Conservation (phyloP, 2,329 filamentous ascomycete species). For the Colletotrichum lindemuthianum region DNA sequence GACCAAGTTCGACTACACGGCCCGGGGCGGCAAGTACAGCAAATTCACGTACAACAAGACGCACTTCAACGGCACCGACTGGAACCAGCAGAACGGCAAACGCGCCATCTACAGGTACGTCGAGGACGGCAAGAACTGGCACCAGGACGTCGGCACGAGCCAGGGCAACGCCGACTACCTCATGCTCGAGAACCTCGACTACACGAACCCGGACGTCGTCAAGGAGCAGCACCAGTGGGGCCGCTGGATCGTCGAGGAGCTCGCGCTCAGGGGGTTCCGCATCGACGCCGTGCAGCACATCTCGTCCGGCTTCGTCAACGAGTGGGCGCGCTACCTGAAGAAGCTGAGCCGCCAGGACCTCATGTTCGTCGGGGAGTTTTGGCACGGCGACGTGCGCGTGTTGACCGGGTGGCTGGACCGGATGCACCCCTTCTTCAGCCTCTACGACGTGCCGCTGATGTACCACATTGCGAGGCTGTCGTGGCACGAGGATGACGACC, state of each 20-base stretch:
- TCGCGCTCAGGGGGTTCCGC: slow-evolving; percentile 22
- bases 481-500: slow-evolving; percentile 22
- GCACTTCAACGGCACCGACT: slow-evolving; percentile 34
- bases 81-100: slow-evolving; percentile 32
- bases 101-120: slow-evolving; percentile 31
- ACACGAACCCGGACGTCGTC: slow-evolving; percentile 31
- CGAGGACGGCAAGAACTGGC: slow-evolving; percentile 33
- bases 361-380: slow-evolving; percentile 31
- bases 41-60: slow-evolving; percentile 31
- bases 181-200: slow-evolving; percentile 33
- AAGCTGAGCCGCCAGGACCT: slow-evolving; percentile 20
- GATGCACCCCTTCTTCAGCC: slow-evolving; percentile 31
- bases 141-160: slow-evolving; percentile 29
- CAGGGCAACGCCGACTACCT: slow-evolving; percentile 33
- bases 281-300: slow-evolving; percentile 34
- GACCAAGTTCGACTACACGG: slow-evolving; percentile 28
- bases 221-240: slow-evolving; percentile 29
- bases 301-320: slow-evolving; percentile 33
- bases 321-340: slow-evolving; percentile 23
- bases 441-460: slow-evolving; percentile 33
- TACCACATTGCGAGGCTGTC: slow-evolving; percentile 28
- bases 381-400: slow-evolving; percentile 31
- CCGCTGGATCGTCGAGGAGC: slow-evolving; percentile 31
- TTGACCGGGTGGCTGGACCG: slow-evolving; percentile 28
- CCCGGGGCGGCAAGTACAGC: slow-evolving; percentile 32